These are phyloP conservation scores for Podaxis sp. DNA, from an alignment of 768 basidiomycete species.

Conservation along the genomic window DNA sequence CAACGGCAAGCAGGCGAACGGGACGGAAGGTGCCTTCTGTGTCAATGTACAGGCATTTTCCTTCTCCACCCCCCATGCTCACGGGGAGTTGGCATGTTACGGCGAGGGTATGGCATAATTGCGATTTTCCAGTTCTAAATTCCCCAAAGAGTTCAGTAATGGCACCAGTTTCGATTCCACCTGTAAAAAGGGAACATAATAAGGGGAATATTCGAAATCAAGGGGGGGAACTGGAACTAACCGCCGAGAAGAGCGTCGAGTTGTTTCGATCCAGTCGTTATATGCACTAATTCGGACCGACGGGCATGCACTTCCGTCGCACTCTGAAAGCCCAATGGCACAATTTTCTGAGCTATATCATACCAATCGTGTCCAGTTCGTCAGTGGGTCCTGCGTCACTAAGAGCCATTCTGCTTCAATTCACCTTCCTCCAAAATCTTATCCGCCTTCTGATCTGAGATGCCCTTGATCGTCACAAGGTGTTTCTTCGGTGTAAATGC, in stretches of 20 bases:
- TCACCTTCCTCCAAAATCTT: constrained; percentile 91
- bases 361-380: background rate
- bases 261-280: constrained; percentile 96
- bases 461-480: constrained; percentile 89
- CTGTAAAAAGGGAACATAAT: constrained; percentile 34
- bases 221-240: constrained; percentile 26
- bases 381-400: background rate
- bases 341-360: constrained; percentile 82
- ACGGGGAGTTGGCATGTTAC: constrained; percentile 98
- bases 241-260: constrained; percentile 95
- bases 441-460: constrained; percentile 96
- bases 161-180: constrained; percentile 96
- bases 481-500: constrained; percentile 97
- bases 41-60: constrained; percentile 98
- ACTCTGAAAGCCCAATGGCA: constrained; percentile 96
- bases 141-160: constrained; percentile 99
- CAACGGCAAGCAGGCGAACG: constrained; percentile 89
- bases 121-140: constrained; percentile 97
- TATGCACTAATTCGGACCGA: constrained; percentile 91
- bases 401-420: constrained; percentile 23
- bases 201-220: constrained; percentile 14
- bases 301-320: constrained; percentile 97
- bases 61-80: constrained; percentile 98
- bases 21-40: constrained; percentile 99
- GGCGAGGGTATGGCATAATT: constrained; percentile 96